These are phyloP conservation scores for Aspergillus sp. DNA, from an alignment of 2,329 filamentous ascomycete genomes.

Conservation along the genomic window DNA sequence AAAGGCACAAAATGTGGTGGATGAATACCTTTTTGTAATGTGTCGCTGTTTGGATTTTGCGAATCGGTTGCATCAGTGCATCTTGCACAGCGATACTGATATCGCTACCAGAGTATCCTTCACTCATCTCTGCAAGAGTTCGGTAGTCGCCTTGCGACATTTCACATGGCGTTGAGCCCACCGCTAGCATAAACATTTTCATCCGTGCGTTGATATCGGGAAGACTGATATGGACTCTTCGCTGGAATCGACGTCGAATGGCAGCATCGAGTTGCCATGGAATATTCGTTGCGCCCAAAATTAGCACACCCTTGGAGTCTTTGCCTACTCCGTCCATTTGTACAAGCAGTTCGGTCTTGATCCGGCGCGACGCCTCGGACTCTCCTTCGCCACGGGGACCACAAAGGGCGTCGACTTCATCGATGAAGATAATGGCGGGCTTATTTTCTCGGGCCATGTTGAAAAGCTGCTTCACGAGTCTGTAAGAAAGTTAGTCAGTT, in stretches of 20 bases:
- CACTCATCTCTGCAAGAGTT: conserved; percentile 75
- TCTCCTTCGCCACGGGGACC: conserved; percentile 92
- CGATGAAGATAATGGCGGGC: conserved; percentile 97
- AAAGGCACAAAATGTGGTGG: neutral
- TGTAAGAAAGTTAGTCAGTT: conserved; percentile 35
- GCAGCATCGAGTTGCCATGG: conserved; percentile 97
- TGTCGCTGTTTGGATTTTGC: conserved; percentile 95
- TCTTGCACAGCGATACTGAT: conserved; percentile 95
- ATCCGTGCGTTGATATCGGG: conserved; percentile 85
- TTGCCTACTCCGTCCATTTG: conserved; percentile 99
- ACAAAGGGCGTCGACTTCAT: conserved; percentile 95
- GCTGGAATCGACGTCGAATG: conserved; percentile 92
- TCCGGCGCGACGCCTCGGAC: conserved; percentile 92
- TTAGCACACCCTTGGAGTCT: conserved; percentile 88
- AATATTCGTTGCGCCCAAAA: conserved; percentile 95
- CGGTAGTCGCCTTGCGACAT: conserved; percentile 76
- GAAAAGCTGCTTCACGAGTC: conserved; percentile 93
- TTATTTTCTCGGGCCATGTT: conserved; percentile 98
- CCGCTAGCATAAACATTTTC: conserved; percentile 91
- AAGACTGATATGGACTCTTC: conserved; percentile 90
- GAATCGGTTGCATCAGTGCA: conserved; percentile 93
- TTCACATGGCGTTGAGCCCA: conserved; percentile 90
- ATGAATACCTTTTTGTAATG: conserved; percentile 87
- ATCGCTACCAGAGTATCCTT: conserved; percentile 95
- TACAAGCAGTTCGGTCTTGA: conserved; percentile 97